phyloP scores from a whole-genome alignment of 202 grass and related monocot species.

The Setaria italica region DNA sequence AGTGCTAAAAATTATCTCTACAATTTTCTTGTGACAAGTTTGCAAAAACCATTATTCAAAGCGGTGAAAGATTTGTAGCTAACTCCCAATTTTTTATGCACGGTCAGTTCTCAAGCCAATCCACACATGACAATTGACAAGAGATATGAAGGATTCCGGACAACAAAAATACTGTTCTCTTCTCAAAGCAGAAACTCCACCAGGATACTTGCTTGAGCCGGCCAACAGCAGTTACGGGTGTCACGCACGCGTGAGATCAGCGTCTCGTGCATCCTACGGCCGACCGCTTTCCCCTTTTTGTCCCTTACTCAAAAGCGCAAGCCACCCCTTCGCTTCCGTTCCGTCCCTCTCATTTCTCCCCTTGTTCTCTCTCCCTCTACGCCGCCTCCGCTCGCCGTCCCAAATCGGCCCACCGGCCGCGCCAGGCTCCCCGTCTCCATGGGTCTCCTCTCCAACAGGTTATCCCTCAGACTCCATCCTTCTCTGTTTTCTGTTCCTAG shows the following conservation, averaged over 20 bases:
- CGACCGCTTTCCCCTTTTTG: background rate
- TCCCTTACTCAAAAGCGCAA: constrained; percentile 10
- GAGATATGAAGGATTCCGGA: too few relatives aligned
- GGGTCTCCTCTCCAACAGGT: constrained; percentile 84
- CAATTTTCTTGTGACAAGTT: background rate
- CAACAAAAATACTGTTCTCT: background rate
- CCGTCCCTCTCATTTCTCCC: constrained; percentile 4
- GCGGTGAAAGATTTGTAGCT: background rate
- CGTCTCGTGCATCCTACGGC: constrained; percentile 41
- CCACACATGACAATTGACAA: too few relatives aligned
- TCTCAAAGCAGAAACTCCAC: background rate
- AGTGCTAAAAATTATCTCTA: background rate
- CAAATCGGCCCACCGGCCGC: background rate
- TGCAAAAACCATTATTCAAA: background rate
- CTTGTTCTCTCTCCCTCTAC: background rate
- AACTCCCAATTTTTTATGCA: background rate
- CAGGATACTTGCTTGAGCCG: background rate
- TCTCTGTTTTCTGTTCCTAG: too few relatives aligned
- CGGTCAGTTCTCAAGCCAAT: background rate
- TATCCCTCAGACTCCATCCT: background rate
- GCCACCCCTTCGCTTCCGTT: background rate
- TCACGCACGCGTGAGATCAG: constrained; percentile 10
- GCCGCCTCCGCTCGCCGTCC: background rate
- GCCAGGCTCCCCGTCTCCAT: constrained; percentile 41
- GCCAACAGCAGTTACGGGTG: background rate